Conservation (phyloP, 345 rosid species). For the Ceriops decandra region DNA sequence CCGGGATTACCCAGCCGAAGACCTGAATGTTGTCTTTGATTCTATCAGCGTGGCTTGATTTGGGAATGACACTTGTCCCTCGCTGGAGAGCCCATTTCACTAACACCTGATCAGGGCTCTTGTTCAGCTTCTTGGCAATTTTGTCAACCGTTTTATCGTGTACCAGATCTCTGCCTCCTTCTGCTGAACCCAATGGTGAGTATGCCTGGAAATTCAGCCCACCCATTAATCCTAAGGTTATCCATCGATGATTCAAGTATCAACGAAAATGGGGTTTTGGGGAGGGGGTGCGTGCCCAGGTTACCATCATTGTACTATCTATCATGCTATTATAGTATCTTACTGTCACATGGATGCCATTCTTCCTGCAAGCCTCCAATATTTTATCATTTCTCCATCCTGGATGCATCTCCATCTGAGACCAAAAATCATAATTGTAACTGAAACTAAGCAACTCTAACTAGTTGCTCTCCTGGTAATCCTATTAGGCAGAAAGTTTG, state of each 20-base stretch:
- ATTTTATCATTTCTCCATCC: constrained; percentile 64
- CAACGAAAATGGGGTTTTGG: too few species aligned
- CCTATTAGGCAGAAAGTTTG: too few species aligned
- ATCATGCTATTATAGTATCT: not conserved
- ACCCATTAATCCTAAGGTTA: too few species aligned
- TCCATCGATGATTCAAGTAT: not conserved
- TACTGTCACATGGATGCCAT: constrained; percentile 51
- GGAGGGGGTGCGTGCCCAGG: too few species aligned
- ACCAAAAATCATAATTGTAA: constrained; percentile 1
- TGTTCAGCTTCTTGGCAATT: constrained; percentile 50
- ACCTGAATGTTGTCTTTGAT: constrained; percentile 49
- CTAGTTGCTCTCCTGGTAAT: not conserved
- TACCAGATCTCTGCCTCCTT: constrained; percentile 47
- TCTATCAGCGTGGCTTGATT: constrained; percentile 42
- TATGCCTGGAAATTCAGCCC: constrained; percentile 33
- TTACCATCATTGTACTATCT: too few species aligned
- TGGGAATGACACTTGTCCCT: constrained; percentile 53
- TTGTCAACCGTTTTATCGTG: constrained; percentile 41
- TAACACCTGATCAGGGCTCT: constrained; percentile 46
- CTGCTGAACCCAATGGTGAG: constrained; percentile 50
- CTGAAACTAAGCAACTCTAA: not conserved
- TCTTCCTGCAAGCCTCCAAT: constrained; percentile 39
- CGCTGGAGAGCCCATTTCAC: constrained; percentile 56
- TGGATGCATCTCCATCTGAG: constrained; percentile 66
- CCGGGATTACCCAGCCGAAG: constrained; percentile 47